Percentiles rank a stretch among this genome's conserved stretches.
Evolutionary conservation across 176 grass and related monocot species (phyloP).

Genomic region (Secale cereale): DNA sequence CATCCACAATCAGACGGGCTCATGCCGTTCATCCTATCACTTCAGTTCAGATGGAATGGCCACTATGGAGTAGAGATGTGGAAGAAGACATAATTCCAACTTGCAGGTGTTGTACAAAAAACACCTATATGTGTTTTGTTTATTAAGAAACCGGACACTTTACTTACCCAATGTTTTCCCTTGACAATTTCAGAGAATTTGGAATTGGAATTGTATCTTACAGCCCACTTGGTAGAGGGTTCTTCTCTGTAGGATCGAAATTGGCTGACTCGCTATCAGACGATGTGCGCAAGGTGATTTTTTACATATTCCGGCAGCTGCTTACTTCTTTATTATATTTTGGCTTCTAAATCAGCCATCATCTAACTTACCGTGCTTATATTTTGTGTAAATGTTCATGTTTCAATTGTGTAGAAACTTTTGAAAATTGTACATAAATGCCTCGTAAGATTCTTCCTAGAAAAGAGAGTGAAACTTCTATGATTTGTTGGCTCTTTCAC

Average conservation of each 20-base stretch:
- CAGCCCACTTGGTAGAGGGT: not conserved
- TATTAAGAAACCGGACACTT: too few species aligned
- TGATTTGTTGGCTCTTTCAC: not conserved
- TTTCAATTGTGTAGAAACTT: not conserved
- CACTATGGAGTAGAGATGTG: conserved; percentile 57
- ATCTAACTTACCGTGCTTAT: not conserved
- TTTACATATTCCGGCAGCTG: not conserved
- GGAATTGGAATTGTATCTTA: not conserved
- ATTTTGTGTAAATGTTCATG: not conserved
- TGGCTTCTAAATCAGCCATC: not conserved
- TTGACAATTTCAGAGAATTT: not conserved
- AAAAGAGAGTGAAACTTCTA: not conserved
- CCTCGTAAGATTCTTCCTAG: not conserved
- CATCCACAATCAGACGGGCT: conserved; percentile 60
- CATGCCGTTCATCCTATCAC: conserved; percentile 67
- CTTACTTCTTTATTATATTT: too few species aligned
- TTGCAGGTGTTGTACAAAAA: conserved; percentile 40
- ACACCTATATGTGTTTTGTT: too few species aligned
- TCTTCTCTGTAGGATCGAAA: not conserved
- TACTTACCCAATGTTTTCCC: not conserved
- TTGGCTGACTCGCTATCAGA: not conserved
- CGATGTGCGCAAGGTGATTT: not conserved
- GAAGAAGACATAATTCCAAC: conserved; percentile 51
- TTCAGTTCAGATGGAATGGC: conserved; percentile 55
- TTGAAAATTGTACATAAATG: not conserved